Evolutionary conservation across 305 asterid genomes (phyloP).

Genomic region (Solanum chacoense): DNA sequence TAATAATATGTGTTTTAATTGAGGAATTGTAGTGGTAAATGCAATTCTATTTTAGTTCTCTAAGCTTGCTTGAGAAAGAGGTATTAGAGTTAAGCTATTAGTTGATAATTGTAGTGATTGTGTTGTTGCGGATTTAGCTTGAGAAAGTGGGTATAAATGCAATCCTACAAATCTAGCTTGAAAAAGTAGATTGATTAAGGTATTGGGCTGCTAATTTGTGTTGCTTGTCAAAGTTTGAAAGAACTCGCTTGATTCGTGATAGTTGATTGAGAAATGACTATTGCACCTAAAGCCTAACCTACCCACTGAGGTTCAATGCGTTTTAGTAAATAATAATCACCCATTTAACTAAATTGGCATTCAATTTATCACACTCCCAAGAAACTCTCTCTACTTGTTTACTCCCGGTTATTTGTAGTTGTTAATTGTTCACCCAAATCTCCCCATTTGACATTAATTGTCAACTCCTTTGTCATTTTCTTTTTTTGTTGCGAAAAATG

Average conservation of each 20-base stretch:
- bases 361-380: background rate
- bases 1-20: background rate
- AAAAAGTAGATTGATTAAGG: background rate
- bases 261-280: background rate
- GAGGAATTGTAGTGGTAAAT: background rate
- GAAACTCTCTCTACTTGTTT: background rate
- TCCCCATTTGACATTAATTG: background rate
- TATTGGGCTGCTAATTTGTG: background rate
- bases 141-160: background rate
- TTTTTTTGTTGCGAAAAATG: background rate
- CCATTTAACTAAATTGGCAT: background rate
- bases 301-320: background rate
- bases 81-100: background rate
- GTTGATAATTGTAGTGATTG: background rate
- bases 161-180: background rate
- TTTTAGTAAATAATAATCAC: background rate
- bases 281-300: background rate
- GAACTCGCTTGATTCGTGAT: background rate
- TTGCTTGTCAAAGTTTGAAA: background rate
- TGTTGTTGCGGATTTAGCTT: background rate
- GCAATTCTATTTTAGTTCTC: background rate
- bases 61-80: background rate
- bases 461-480: background rate
- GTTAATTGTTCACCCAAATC: background rate
- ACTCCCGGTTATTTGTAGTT: background rate